Conservation (phyloP, 179 eudicot genomes). For the Nepenthes alata region DNA sequence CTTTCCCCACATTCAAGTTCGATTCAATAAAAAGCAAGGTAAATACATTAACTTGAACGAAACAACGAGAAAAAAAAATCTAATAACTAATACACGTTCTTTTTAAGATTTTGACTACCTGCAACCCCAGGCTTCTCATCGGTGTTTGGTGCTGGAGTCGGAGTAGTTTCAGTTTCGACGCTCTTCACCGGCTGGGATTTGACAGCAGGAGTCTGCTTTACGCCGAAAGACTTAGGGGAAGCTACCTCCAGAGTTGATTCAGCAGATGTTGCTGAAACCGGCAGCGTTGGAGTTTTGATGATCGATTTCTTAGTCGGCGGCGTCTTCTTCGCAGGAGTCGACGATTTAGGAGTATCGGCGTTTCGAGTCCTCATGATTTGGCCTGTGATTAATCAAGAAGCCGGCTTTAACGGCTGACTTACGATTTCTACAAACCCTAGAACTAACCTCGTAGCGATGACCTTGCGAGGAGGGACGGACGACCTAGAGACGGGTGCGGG, state of each 20-base stretch:
- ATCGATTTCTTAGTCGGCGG: constrained; percentile 31
- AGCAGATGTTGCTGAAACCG: not conserved
- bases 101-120: constrained; percentile 13
- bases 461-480: too few species aligned
- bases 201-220: constrained; percentile 6
- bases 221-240: constrained; percentile 12
- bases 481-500: too few species aligned
- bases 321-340: constrained; percentile 35
- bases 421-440: not conserved
- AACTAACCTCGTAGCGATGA: not conserved
- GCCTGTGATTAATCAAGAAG: not conserved
- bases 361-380: constrained; percentile 42
- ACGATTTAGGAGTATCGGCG: constrained; percentile 33
- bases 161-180: constrained; percentile 5
- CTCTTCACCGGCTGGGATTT: constrained; percentile 3
- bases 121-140: constrained; percentile 16
- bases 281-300: constrained; percentile 19
- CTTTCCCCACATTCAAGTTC: too few species aligned
- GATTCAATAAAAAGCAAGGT: too few species aligned
- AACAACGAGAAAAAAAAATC: not conserved
- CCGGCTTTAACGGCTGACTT: not conserved
- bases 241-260: constrained; percentile 14
- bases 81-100: not conserved
- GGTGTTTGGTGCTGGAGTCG: not conserved
- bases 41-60: not conserved